Base-by-base conservation (phyloP, 192 early-diverging fungal genomes). In the Pilobolus umbonatus region DNA sequence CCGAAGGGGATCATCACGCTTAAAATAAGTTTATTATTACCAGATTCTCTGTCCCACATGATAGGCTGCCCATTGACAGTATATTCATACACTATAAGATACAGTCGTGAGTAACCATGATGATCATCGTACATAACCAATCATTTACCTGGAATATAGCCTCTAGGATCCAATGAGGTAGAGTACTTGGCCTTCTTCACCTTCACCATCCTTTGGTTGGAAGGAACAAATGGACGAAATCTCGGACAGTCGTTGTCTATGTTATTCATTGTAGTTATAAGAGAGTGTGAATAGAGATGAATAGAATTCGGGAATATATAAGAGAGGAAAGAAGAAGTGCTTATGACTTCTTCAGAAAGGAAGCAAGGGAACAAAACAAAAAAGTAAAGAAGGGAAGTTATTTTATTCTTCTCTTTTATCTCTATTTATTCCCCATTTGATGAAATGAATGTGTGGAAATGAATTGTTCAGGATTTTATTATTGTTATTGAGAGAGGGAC, bases 1-100 rank as follows among this genome's bases (percentile, higher is more conserved):
- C n/a, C n/a, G n/a, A n/a, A n/a, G n/a, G n/a, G n/a, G n/a, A n/a
- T n/a, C n/a, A n/a, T n/a, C n/a, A n/a, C n/a, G n/a, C n/a, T n/a
- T n/a, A n/a, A n/a, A n/a, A n/a, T n/a, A n/a, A n/a, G n/a, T n/a
- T n/a, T n/a, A n/a, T n/a, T n/a, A 7, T 35, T 54, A 54, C 52
- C 72, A 29, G 73, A 72, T 56, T 83, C 79, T 63, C 77, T 74
- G 56, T 83, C 81, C 81, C 81, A 83, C 81, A 83, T 83, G 34
- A 83, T 77, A 25, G 81, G 79, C 26, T 80, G 78, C 3, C 75
- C 71, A 50, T 83, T 80, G 35, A 80, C 66, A 38, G 65, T 68
- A 57, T 79, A 83, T 62, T 83, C 81, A 51, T 77, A 83, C 0
- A 83, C 78, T 81, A 53, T 49, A 34, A 54, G 38, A 34, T 15